These are phyloP conservation scores for Lactarius vividus DNA, from an alignment of 768 basidiomycete species.

Conservation along the genomic window DNA sequence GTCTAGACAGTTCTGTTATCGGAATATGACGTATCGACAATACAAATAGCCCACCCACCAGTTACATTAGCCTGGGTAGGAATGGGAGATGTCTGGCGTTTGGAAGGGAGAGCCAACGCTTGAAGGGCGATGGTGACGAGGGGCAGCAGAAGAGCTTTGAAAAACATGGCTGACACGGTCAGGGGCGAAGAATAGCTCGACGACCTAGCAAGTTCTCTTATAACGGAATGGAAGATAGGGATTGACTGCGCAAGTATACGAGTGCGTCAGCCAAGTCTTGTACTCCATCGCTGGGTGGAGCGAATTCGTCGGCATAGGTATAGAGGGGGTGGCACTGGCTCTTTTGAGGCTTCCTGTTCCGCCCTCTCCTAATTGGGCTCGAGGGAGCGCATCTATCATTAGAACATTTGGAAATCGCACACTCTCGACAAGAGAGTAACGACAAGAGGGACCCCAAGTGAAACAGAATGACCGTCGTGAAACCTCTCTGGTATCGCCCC, in stretches of 20 bases:
- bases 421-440: background rate
- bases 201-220: background rate
- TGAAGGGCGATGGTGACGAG: background rate
- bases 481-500: background rate
- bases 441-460: background rate
- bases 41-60: background rate
- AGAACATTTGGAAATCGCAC: background rate
- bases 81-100: background rate
- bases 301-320: background rate
- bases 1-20: slow-evolving; percentile 19
- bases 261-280: background rate
- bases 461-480: background rate
- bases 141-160: background rate
- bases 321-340: background rate
- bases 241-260: background rate
- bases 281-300: background rate
- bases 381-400: background rate
- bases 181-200: background rate
- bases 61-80: background rate
- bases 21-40: background rate
- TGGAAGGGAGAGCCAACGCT: background rate
- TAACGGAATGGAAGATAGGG: background rate
- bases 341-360: background rate
- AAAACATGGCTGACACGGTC: background rate
- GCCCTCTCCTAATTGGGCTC: background rate